Evolutionary conservation across 345 rosid species (phyloP), one percentile per base, ranked within the genome.

Genomic region (Laguncularia racemosa): DNA sequence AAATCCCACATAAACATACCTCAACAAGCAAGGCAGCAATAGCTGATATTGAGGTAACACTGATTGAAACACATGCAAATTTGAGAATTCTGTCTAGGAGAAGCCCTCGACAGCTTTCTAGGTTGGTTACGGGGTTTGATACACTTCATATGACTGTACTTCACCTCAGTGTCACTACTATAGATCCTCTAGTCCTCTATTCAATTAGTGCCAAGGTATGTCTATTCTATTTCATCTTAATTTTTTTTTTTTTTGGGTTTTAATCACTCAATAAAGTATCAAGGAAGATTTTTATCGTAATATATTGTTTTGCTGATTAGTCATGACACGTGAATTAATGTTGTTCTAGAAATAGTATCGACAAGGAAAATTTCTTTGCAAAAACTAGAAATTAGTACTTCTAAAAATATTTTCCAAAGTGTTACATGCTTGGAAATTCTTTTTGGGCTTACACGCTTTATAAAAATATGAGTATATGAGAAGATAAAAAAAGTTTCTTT

Each of bases 21-120:
- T 74, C 81, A 53, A 73, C 64, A 56, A 70, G 70, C n/a, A 72
- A 68, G 61, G 80, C 64, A 10, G 66, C 81, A n/a, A 62, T 72
- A 33, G 95, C 89, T 18, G 96, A 85, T 65, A 65, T 91, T 9
- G 96, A 91, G 76, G 97, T 81, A 26, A 91, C 86, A 26, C 61
- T 91, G 57, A 79, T 88, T 20, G 96, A 88, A 78, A 85, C 89
- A 5, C 96, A 85, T 66, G 97, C 97, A 57, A 91, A 71, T 71
- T 67, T 91, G n/a, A 71, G 88, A 68, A 83, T 91, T 67, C 78
- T 88, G 52, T 78, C 80, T 3, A 73, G 82, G 33, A 82, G 71
- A 71, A 71, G 72, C 55, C 76, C 72, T 17, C 57, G 78, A 17
- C 87, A 74, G 47, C 81, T 91, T 60, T 76, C 83, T 33, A 83